Evolutionary conservation across 345 rosid genomes (phyloP).

Genomic region (Eutrema heterophyllum): DNA sequence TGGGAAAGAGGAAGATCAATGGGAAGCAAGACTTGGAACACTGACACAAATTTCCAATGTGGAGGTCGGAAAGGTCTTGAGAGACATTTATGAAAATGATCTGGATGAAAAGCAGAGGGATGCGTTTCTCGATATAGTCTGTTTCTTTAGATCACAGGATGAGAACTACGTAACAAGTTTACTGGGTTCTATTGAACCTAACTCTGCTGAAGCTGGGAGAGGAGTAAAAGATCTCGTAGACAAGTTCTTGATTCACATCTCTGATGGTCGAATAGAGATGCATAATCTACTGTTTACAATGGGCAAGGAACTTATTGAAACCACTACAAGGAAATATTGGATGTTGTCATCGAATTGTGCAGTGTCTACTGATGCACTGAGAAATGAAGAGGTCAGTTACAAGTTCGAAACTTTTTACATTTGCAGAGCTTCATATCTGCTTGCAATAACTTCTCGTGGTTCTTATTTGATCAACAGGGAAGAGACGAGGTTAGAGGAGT

Average conservation of each 20-base stretch:
- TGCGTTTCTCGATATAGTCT: conserved; percentile 28
- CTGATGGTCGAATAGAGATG: conserved; percentile 1
- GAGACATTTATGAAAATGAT: conserved; percentile 13
- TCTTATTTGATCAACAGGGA: conserved; percentile 17
- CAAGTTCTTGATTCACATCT: conserved; percentile 20
- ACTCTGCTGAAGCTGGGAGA: background rate
- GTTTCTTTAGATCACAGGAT: conserved; percentile 18
- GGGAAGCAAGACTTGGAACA: conserved; percentile 18
- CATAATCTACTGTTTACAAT: conserved; percentile 27
- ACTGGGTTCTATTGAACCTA: background rate
- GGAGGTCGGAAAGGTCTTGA: background rate
- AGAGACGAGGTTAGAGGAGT: conserved; percentile 3
- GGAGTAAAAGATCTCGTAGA: conserved; percentile 1
- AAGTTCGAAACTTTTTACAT: background rate
- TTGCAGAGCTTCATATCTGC: no score
- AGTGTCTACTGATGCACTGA: background rate
- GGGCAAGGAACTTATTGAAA: background rate
- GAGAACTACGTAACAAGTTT: background rate
- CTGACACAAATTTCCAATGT: background rate
- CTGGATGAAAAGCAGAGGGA: background rate
- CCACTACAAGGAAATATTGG: background rate
- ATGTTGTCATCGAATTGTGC: background rate
- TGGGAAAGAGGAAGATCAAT: background rate
- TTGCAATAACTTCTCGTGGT: background rate
- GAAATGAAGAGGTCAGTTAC: background rate